Evolutionary conservation across 2,329 filamentous ascomycete species (phyloP).

Genomic region (Fusarium xyrophilum): DNA sequence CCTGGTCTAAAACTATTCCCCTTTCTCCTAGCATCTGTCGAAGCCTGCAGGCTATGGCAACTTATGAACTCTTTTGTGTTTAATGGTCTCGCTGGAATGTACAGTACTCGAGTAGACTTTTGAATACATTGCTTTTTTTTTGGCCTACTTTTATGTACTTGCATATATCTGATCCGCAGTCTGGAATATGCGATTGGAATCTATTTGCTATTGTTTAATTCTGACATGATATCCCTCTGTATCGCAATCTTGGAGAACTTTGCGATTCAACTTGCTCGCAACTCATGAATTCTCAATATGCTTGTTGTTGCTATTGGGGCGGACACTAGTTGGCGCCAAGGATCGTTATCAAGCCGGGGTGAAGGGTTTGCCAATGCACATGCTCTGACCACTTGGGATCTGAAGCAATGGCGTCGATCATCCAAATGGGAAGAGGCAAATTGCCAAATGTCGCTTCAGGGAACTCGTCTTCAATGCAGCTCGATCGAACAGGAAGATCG

Average conservation of each 20-base stretch:
- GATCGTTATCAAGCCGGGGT: constrained; percentile 27
- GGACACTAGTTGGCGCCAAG: not conserved
- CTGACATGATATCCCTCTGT: not conserved
- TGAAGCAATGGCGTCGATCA: constrained; percentile 6
- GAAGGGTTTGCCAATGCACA: constrained; percentile 1
- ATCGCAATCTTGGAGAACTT: not conserved
- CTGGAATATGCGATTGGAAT: constrained; percentile 30
- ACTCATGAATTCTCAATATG: not conserved
- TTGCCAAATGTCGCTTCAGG: constrained; percentile 19
- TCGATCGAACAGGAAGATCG: not conserved
- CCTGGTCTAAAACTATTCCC: constrained; percentile 60
- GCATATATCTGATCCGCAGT: constrained; percentile 56
- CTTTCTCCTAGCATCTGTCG: constrained; percentile 46
- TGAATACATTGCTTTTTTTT: constrained; percentile 45
- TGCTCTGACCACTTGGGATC: constrained; percentile 2
- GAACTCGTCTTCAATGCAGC: not conserved
- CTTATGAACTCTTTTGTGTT: constrained; percentile 46
- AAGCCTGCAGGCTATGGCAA: constrained; percentile 52
- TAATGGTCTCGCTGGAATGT: constrained; percentile 47
- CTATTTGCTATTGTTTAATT: constrained; percentile 13
- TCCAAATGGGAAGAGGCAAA: constrained; percentile 8
- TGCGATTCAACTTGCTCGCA: not conserved
- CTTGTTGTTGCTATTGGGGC: not conserved
- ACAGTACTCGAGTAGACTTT: constrained; percentile 49
- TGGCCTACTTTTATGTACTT: constrained; percentile 34